Evolutionary conservation across 1,284 basidiomycete species (phyloP).

Genomic region (Ganoderma lucidum): DNA sequence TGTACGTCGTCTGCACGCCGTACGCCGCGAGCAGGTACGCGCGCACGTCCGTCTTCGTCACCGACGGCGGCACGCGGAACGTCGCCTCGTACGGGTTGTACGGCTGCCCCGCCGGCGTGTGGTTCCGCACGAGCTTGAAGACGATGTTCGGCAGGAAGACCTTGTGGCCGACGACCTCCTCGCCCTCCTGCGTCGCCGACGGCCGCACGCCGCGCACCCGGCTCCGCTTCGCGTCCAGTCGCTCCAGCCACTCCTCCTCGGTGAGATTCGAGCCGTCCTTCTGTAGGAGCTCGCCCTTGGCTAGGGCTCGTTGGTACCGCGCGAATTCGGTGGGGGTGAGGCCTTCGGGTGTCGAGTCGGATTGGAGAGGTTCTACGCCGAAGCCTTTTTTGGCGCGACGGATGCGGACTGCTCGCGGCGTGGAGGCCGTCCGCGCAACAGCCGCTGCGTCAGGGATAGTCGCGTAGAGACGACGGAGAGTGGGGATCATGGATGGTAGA

Average conservation of each 20-base stretch:
- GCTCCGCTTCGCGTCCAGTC: slow-evolving; percentile 61
- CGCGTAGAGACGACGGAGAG: slow-evolving; percentile 58
- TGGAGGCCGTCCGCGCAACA: slow-evolving; percentile 68
- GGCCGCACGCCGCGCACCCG: slow-evolving; percentile 70
- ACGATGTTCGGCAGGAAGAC: slow-evolving; percentile 91
- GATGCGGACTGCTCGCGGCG: slow-evolving; percentile 75
- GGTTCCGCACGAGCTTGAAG: slow-evolving; percentile 86
- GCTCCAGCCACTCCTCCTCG: slow-evolving; percentile 63
- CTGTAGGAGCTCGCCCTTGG: slow-evolving; percentile 57
- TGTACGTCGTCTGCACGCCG: slow-evolving; percentile 90
- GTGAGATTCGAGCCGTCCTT: slow-evolving; percentile 52
- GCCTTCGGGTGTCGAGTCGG: slow-evolving; percentile 59
- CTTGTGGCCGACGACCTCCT: slow-evolving; percentile 76
- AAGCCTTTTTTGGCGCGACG: slow-evolving; percentile 61
- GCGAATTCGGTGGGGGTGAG: slow-evolving; percentile 69
- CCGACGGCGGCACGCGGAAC: slow-evolving; percentile 85
- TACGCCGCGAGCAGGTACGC: slow-evolving; percentile 88
- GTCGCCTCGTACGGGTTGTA: slow-evolving; percentile 97
- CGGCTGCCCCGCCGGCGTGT: slow-evolving; percentile 77
- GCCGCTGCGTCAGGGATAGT: slow-evolving; percentile 57
- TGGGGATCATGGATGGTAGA: slow-evolving; percentile 29
- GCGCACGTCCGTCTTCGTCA: slow-evolving; percentile 93
- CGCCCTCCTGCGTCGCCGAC: slow-evolving; percentile 48
- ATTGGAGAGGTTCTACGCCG: slow-evolving; percentile 48
- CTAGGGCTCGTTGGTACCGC: slow-evolving; percentile 63